Evolutionary conservation across 169 alveolate genomes (phyloP).

Genomic region (Toxoplasma gondii): DNA sequence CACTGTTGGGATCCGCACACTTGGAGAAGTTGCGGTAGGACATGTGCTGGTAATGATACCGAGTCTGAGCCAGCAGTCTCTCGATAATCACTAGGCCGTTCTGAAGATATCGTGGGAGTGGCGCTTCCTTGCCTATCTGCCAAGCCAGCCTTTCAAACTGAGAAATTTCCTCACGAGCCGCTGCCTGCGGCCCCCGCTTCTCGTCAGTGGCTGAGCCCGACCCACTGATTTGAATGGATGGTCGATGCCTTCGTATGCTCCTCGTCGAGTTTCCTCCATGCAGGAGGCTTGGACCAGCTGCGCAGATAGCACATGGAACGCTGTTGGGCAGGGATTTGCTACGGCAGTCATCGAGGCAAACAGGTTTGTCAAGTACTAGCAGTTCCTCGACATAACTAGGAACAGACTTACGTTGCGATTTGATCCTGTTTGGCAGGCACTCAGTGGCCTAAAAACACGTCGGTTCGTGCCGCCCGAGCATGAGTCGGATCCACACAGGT

Average conservation of each 20-base stretch:
- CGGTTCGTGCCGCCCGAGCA: too few relatives aligned
- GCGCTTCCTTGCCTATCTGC: background rate
- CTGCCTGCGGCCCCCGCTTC: background rate
- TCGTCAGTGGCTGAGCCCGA: background rate
- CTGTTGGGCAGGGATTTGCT: too few relatives aligned
- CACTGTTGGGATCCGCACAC: background rate
- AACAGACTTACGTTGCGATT: too few relatives aligned
- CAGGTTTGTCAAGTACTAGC: too few relatives aligned
- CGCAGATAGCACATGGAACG: background rate
- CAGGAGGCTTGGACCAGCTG: conserved; percentile 28
- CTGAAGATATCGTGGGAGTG: background rate
- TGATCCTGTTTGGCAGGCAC: too few relatives aligned
- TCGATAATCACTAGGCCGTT: background rate
- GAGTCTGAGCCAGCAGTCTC: background rate
- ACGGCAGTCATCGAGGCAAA: too few relatives aligned
- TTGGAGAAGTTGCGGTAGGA: conserved; percentile 26
- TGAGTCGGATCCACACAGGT: too few relatives aligned
- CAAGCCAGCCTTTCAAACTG: background rate
- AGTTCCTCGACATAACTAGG: too few relatives aligned
- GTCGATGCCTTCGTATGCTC: background rate
- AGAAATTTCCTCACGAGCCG: background rate
- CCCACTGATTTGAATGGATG: background rate
- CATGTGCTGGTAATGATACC: conserved; percentile 22
- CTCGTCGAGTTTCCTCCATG: conserved; percentile 3
- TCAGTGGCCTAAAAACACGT: too few relatives aligned